Evolutionary conservation across 805 yeast genomes (phyloP).

Genomic region (Candida anglica): DNA sequence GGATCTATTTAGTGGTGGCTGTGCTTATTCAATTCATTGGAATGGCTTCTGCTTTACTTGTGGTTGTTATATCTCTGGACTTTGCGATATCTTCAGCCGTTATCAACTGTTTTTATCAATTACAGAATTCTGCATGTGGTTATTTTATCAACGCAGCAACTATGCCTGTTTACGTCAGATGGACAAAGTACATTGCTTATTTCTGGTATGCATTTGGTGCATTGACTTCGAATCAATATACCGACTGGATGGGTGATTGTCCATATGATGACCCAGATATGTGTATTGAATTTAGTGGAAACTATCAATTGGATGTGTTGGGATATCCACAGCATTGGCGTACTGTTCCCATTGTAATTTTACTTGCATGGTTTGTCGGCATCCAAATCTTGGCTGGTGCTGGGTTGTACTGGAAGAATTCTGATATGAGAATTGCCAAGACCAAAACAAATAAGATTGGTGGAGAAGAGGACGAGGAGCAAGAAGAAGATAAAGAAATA

Average conservation of each 20-base stretch:
- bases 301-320: conserved; percentile 46
- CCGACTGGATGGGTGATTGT: conserved; percentile 59
- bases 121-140: conserved; percentile 78
- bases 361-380: conserved; percentile 56
- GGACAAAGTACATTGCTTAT: conserved; percentile 76
- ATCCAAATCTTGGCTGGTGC: conserved; percentile 47
- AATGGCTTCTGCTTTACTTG: conserved; percentile 49
- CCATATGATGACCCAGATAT: conserved; percentile 21
- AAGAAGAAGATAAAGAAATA: conserved; percentile 7
- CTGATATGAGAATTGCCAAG: conserved; percentile 49
- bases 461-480: conserved; percentile 16
- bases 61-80: conserved; percentile 56
- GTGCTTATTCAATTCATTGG: conserved; percentile 55
- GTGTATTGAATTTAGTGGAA: conserved; percentile 49
- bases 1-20: conserved; percentile 56
- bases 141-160: conserved; percentile 68
- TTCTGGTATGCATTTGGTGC: conserved; percentile 80
- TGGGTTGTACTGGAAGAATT: conserved; percentile 44
- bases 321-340: conserved; percentile 68
- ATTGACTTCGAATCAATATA: conserved; percentile 59
- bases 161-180: conserved; percentile 81
- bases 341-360: conserved; percentile 57
- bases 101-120: conserved; percentile 62
- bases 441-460: conserved; percentile 30
- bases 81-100: conserved; percentile 58